phyloP scores from a whole-genome alignment of 78 protist species.

The Planoprotostelium fungivorum region DNA sequence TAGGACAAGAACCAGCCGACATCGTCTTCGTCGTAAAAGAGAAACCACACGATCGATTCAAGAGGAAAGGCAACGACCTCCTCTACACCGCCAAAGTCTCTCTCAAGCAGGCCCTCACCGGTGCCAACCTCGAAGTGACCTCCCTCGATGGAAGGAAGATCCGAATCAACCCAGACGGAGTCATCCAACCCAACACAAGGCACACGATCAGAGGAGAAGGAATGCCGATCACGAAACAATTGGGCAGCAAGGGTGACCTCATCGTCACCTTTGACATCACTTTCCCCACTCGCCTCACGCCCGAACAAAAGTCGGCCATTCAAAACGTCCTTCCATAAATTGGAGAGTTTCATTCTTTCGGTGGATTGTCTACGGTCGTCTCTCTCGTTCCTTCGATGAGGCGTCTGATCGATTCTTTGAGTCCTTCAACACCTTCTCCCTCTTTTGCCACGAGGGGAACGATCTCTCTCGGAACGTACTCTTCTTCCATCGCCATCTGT shows the following conservation, averaged over 20 bases:
- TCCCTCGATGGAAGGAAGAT: conserved; percentile 19
- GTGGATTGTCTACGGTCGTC: too few relatives aligned
- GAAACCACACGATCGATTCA: conserved; percentile 34
- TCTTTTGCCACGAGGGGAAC: not conserved
- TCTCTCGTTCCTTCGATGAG: too few relatives aligned
- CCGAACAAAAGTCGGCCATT: conserved; percentile 1
- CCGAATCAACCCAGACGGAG: conserved; percentile 17
- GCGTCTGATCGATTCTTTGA: too few relatives aligned
- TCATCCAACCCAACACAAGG: conserved; percentile 18
- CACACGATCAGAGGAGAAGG: conserved; percentile 48
- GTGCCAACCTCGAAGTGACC: conserved; percentile 5
- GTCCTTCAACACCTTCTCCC: not conserved
- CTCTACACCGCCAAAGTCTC: conserved; percentile 9
- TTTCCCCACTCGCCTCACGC: conserved; percentile 27
- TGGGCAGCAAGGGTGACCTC: conserved; percentile 35
- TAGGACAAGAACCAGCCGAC: conserved; percentile 37
- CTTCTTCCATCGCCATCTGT: not conserved
- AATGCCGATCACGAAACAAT: conserved; percentile 31
- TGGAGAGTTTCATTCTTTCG: too few relatives aligned
- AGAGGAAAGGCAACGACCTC: conserved; percentile 46
- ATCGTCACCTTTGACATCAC: conserved; percentile 30
- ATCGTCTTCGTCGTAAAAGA: conserved; percentile 39
- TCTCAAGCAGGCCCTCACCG: conserved; percentile 28
- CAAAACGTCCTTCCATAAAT: too few relatives aligned
- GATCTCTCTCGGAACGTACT: not conserved